Evolutionary conservation across 2,329 filamentous ascomycete genomes (phyloP), one percentile per base, ranked within the genome.

Genomic region (Colletotrichum simmondsii): DNA sequence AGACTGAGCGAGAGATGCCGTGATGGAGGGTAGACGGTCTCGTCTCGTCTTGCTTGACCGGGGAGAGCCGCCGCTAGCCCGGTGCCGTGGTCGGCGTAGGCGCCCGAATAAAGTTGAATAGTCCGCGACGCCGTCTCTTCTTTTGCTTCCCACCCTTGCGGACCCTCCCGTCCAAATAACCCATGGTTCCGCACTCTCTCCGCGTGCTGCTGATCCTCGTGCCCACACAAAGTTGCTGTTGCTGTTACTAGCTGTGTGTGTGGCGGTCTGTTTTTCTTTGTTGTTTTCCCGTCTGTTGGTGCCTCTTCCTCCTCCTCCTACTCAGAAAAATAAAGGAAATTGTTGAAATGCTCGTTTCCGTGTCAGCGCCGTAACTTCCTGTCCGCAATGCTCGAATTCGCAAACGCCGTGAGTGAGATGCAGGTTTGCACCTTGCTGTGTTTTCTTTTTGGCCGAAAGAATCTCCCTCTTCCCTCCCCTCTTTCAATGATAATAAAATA

Each of bases 31-130:
- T 46, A n/a, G 22, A 16, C 22, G 5, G 6, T 19, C 24, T 22
- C 22, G n/a, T 60, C 58, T 35, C 24, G 52, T 54, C 52, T 14
- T n/a, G 22, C n/a, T 32, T 8, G 28, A 35, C 49, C 14, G 28
- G 42, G 30, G 28, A 54, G 30, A 5, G 12, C 49, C 49, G 61
- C 53, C 28, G 37, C 32, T 53, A 35, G n/a, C 46, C 42, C 46
- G 46, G 60, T 14, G 35, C 49, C 49, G 30, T 54, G 52, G 35
- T 65, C 28, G 28, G 64, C 22, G 58, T 37, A 68, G 28, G 49
- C 53, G 37, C 64, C 58, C 58, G 57, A 68, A 68, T 35, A 63
- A 53, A 28, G 69, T 68, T 59, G 65, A 52, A 14, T 63, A 58
- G 52, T 64, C 58, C 53, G 37, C 53, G 24, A 52, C 52, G 42